Evolutionary conservation across 768 basidiomycete species (phyloP).

Genomic region (Panaeolus cyanescens): DNA sequence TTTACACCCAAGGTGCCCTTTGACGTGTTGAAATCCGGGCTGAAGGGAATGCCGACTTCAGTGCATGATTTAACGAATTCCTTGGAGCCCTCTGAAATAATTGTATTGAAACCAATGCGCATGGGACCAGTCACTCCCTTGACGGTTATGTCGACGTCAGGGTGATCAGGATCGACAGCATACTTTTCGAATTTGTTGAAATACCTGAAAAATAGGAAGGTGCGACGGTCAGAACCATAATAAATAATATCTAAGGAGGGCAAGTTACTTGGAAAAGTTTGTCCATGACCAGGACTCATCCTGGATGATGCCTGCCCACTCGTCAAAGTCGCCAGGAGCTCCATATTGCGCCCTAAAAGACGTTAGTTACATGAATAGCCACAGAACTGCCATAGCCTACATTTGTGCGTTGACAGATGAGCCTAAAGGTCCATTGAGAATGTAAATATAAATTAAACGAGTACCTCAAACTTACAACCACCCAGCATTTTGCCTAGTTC

Average conservation of each 20-base stretch:
- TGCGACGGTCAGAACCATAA: neutral
- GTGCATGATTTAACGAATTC: conserved; percentile 60
- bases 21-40: conserved; percentile 63
- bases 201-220: conserved; percentile 45
- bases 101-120: conserved; percentile 56
- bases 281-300: conserved; percentile 67
- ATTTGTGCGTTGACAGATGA: conserved; percentile 69
- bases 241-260: neutral
- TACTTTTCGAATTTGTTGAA: conserved; percentile 70
- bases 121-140: conserved; percentile 60
- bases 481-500: conserved; percentile 63
- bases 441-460: neutral
- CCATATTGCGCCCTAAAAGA: conserved; percentile 59
- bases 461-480: conserved; percentile 47
- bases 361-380: neutral
- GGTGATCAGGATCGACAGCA: conserved; percentile 49
- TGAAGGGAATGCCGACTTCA: conserved; percentile 56
- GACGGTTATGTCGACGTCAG: conserved; percentile 47
- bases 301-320: conserved; percentile 57
- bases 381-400: conserved; percentile 20
- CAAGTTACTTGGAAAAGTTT: conserved; percentile 46
- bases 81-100: conserved; percentile 43
- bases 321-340: conserved; percentile 70
- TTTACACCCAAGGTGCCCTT: conserved; percentile 62
- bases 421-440: conserved; percentile 6